Evolutionary conservation across 2,329 filamentous ascomycete genomes (phyloP).

Genomic region (Cladophialophora bantiana): DNA sequence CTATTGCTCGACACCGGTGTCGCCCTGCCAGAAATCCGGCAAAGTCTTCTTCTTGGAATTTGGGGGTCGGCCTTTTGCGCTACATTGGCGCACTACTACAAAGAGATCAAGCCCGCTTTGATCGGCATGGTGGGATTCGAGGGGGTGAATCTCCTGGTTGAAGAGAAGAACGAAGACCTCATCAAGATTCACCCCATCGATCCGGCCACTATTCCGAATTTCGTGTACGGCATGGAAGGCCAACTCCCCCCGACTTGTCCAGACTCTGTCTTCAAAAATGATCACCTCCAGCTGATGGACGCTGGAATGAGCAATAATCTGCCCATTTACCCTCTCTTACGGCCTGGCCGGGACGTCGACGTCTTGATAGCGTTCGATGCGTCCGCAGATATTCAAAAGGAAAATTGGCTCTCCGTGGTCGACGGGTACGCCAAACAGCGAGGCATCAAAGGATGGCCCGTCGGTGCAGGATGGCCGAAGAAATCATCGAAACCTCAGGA

Average conservation of each 20-base stretch:
- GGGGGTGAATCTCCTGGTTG: conserved; percentile 80
- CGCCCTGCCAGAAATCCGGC: conserved; percentile 80
- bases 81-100: conserved; percentile 94
- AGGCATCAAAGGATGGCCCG: conserved; percentile 90
- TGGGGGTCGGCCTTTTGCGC: conserved; percentile 97
- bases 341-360: conserved; percentile 87
- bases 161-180: conserved; percentile 81
- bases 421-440: conserved; percentile 92
- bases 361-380: conserved; percentile 93
- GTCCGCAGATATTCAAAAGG: conserved; percentile 87
- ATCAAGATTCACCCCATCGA: conserved; percentile 94
- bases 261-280: conserved; percentile 71
- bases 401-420: conserved; percentile 94
- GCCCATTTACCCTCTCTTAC: conserved; percentile 90
- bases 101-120: conserved; percentile 84
- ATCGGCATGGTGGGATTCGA: conserved; percentile 75
- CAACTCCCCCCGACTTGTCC: conserved; percentile 79
- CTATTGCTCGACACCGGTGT: conserved; percentile 68
- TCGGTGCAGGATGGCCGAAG: conserved; percentile 92
- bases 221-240: conserved; percentile 78
- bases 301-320: conserved; percentile 99
- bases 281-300: conserved; percentile 88
- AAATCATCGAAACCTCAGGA: conserved; percentile 64
- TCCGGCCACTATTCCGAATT: conserved; percentile 90
- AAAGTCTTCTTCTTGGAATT: conserved; percentile 88